Conservation (phyloP, 768 basidiomycete species). For the Mycena indigotica region DNA sequence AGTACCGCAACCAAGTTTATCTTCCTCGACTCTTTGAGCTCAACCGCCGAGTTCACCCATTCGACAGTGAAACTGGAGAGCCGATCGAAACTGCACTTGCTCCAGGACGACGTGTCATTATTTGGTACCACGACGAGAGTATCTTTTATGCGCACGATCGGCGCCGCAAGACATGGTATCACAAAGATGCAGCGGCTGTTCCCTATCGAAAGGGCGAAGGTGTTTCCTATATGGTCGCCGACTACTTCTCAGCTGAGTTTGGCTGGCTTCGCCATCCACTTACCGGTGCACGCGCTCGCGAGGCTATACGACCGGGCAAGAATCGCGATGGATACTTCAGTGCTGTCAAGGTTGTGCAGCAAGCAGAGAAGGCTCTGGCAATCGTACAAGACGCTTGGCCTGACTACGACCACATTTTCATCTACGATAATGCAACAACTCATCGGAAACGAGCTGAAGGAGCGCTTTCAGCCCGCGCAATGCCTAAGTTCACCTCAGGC, state of each 20-base stretch:
- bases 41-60: slow-evolving; percentile 6
- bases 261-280: slow-evolving; percentile 29
- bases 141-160: slow-evolving; percentile 39
- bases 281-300: slow-evolving; percentile 19
- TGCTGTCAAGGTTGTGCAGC: slow-evolving; percentile 13
- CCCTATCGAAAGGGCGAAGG: slow-evolving; percentile 38
- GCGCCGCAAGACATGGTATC: slow-evolving; percentile 25
- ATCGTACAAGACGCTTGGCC: slow-evolving; percentile 26
- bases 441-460: slow-evolving; percentile 24
- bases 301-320: slow-evolving; percentile 27
- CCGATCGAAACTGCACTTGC: neutral
- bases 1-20: slow-evolving; percentile 26
- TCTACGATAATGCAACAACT: too few species aligned
- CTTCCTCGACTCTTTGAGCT: slow-evolving; percentile 21
- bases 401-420: slow-evolving; percentile 21
- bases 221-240: slow-evolving; percentile 35
- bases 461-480: slow-evolving; percentile 25
- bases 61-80: slow-evolving; percentile 8
- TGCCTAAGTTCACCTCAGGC: slow-evolving; percentile 21
- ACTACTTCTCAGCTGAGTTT: slow-evolving; percentile 38
- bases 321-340: slow-evolving; percentile 27
- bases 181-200: slow-evolving; percentile 17
- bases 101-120: slow-evolving; percentile 20
- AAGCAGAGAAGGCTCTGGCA: slow-evolving; percentile 22
- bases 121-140: too few species aligned